Evolutionary conservation across 1,139 yeast genomes (phyloP).

Genomic region (Saccharomycopsis hybrid): DNA sequence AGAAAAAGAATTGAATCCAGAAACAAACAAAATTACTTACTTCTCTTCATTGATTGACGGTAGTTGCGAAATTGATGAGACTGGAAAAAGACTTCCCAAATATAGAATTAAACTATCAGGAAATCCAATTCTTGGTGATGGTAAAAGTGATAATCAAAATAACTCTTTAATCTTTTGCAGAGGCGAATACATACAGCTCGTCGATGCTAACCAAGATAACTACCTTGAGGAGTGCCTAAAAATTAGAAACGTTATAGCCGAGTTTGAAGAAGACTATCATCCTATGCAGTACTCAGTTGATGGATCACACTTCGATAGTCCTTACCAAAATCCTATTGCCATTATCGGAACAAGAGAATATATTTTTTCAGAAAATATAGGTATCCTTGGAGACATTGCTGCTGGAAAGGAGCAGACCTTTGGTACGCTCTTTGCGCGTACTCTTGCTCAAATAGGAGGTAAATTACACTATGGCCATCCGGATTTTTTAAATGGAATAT

Average conservation of each 20-base stretch:
- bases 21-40: constrained; percentile 32
- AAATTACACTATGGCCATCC: constrained; percentile 92
- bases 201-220: constrained; percentile 86
- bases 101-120: constrained; percentile 66
- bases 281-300: constrained; percentile 23
- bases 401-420: constrained; percentile 93
- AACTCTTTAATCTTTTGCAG: constrained; percentile 70
- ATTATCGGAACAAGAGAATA: constrained; percentile 86
- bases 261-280: constrained; percentile 58
- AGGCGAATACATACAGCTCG: constrained; percentile 82
- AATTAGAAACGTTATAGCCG: constrained; percentile 69
- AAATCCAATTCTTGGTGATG: constrained; percentile 84
- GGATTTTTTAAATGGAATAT: constrained; percentile 75
- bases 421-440: constrained; percentile 83
- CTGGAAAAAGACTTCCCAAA: constrained; percentile 40
- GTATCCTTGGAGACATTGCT: constrained; percentile 84
- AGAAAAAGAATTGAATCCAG: constrained; percentile 39
- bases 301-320: constrained; percentile 19
- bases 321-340: constrained; percentile 42
- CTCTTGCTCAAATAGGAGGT: constrained; percentile 80
- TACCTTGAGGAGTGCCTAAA: constrained; percentile 81
- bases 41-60: constrained; percentile 64
- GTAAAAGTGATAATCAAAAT: constrained; percentile 84
- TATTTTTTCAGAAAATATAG: constrained; percentile 79
- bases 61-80: constrained; percentile 34